Evolutionary conservation across 306 rosid genomes (phyloP).

Genomic region (Sesbania bispinosa): DNA sequence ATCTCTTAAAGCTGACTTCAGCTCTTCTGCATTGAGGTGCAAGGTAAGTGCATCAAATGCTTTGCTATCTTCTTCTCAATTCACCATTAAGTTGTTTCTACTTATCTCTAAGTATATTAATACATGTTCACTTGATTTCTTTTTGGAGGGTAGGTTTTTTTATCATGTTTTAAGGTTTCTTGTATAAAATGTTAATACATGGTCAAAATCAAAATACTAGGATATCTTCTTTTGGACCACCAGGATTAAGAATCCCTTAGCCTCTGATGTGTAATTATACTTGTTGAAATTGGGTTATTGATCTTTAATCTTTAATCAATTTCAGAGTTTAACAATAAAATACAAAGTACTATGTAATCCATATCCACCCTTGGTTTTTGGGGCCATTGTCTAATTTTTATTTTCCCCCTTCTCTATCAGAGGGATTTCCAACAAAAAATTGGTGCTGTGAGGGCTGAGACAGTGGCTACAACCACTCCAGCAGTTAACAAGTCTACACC

Average conservation of each 20-base stretch:
- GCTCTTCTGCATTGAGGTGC: constrained; percentile 67
- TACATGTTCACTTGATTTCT: background rate
- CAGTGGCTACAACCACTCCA: constrained; percentile 58
- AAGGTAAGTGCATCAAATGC: constrained; percentile 46
- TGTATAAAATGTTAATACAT: background rate
- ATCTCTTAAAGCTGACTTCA: constrained; percentile 60
- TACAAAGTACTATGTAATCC: background rate
- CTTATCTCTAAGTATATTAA: background rate
- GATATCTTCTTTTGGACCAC: background rate
- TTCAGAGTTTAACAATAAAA: constrained; percentile 4
- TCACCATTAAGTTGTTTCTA: background rate
- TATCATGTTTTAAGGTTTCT: background rate
- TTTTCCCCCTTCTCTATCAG: constrained; percentile 20
- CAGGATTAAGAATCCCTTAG: background rate
- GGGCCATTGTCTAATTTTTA: constrained; percentile 1
- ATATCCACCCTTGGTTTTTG: background rate
- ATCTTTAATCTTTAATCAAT: background rate
- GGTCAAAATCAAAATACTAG: background rate
- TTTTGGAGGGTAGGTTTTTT: background rate
- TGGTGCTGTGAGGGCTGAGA: constrained; percentile 67
- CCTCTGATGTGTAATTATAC: background rate
- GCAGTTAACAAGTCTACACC: constrained; percentile 49
- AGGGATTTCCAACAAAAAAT: constrained; percentile 47
- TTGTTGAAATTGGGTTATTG: background rate
- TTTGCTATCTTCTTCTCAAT: background rate